phyloP scores from a whole-genome alignment of 331 rosid genomes.

The Arachis monticola region DNA sequence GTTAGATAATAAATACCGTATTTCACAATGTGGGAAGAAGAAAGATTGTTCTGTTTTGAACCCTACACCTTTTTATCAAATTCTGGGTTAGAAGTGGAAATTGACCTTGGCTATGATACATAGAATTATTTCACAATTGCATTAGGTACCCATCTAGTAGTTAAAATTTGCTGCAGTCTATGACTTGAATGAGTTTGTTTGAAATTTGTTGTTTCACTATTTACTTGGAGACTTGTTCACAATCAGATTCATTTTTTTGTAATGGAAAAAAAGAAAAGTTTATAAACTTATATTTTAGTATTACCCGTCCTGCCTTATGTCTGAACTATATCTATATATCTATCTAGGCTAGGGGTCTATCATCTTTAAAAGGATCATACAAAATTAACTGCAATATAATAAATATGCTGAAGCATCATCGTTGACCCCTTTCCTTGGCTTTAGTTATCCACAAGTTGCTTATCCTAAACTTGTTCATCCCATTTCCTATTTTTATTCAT shows the following conservation, averaged over 20 bases:
- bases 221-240: slow-evolving; percentile 9
- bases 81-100: neutral
- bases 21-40: neutral
- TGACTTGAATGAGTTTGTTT: neutral
- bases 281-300: slow-evolving; percentile 22
- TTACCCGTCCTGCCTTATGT: slow-evolving; percentile 32
- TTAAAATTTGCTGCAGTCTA: slow-evolving; percentile 1
- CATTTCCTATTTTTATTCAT: no score
- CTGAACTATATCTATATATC: neutral
- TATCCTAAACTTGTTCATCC: slow-evolving; percentile 1
- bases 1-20: neutral
- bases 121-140: neutral
- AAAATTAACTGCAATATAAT: slow-evolving; percentile 41
- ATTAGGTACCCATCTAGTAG: neutral
- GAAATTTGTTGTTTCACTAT: neutral
- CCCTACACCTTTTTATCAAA: neutral
- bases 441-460: neutral
- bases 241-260: slow-evolving; percentile 23
- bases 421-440: neutral
- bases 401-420: slow-evolving; percentile 27
- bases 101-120: neutral
- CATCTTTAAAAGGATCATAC: slow-evolving; percentile 42
- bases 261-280: neutral
- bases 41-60: neutral
- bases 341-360: slow-evolving; percentile 24